Base-by-base conservation (phyloP, 306 rosid genomes). In the Dalbergia cultrata region DNA sequence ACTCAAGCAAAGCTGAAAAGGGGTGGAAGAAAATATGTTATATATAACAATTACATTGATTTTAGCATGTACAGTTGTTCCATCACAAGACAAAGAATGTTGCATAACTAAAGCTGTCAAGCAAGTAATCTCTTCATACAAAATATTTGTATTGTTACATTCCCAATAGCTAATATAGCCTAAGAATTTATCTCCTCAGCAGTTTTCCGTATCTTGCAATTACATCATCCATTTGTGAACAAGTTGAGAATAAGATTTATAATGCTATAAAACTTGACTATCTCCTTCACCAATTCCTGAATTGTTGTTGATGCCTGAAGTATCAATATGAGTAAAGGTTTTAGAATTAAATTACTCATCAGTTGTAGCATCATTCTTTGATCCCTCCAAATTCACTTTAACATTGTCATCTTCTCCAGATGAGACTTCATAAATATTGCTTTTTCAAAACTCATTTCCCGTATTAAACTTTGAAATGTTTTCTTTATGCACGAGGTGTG, bases 311-410 rank as follows among this genome's bases (percentile, higher is more conserved):
- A 65, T 35, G 33, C 79, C 84, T 78, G 83, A 80, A 50, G 56
- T 58, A 5, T 70, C 74, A 4, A 21, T 49, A 13, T 50, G 67
- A 81, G 58, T 67, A 44, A 13, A 13, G 44, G 64, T 78, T 72
- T 43, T 74, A 5, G 31, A 41, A 39, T 61, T 35, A 44, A 8
- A 65, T 62, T 62, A 82, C 74, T 60, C 63, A 31, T 33, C 74
- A 14, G 60, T 70, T 47, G 34, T 41, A 1, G 59, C 50, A 43
- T 13, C 67, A 19, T 44, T 80, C 31, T 34, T 13, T 49, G 59
- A 53, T 79, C 56, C 71, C 72, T 44, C 82, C 47, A 75, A 71
- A 37, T 75, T 66, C 58, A 66, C 35, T 64, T 79, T 80, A 74
- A 37, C 72, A 26, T 19, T 61, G 13, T 21, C 47, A 16, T 79